phyloP scores from a whole-genome alignment of 306 rosid species.

The Hippophae rhamnoides region DNA sequence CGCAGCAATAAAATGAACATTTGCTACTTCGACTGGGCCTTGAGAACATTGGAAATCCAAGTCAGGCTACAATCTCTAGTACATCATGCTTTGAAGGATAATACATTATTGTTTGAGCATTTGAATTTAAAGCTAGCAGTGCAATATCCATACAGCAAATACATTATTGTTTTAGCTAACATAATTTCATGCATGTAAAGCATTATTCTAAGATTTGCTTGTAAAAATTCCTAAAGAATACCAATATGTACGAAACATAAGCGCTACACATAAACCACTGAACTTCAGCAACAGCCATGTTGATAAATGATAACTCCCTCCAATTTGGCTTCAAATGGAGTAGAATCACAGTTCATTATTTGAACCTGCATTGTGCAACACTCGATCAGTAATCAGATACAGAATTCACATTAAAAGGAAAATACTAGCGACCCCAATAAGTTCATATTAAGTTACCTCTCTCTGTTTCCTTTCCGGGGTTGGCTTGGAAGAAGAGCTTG shows the following conservation, averaged over 20 bases:
- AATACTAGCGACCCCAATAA: neutral
- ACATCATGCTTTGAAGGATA: too few species aligned
- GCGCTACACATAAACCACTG: conserved; percentile 10
- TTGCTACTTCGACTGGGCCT: too few species aligned
- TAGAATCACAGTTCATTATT: conserved; percentile 19
- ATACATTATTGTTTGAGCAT: too few species aligned
- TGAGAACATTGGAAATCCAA: too few species aligned
- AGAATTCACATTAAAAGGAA: too few species aligned
- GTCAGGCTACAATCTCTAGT: too few species aligned
- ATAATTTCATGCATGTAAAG: too few species aligned
- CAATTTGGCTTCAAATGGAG: conserved; percentile 30
- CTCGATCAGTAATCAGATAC: neutral
- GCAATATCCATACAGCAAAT: too few species aligned
- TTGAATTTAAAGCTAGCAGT: too few species aligned
- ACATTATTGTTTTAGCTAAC: too few species aligned
- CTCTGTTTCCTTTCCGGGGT: conserved; percentile 6
- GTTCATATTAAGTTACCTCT: conserved; percentile 16
- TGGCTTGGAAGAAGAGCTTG: conserved; percentile 18
- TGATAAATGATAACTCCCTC: conserved; percentile 28
- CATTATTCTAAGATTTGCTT: too few species aligned
- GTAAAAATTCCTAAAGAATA: neutral
- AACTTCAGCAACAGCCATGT: conserved; percentile 24
- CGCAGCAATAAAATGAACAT: too few species aligned
- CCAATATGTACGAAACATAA: neutral
- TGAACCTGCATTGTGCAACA: conserved; percentile 29